Evolutionary conservation across 164 flowering plant species (phyloP), one percentile per base, ranked within the genome.

Genomic region (Magnolia sinica): DNA sequence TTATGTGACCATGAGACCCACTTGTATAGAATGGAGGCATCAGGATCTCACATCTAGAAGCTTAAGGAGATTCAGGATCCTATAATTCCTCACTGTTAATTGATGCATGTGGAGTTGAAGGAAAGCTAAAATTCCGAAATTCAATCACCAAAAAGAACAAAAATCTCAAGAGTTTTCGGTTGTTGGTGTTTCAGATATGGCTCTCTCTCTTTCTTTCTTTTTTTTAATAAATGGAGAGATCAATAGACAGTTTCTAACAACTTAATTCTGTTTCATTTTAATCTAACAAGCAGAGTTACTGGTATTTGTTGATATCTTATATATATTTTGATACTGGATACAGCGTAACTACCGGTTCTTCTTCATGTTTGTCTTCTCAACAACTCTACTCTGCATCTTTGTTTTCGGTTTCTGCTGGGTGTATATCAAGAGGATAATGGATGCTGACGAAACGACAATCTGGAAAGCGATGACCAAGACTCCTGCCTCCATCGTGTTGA

Each of bases 331-430:
- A 22, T 80, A 76, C 64, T 76, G 51, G 7, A 24, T 91, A 94
- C 98, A 95, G 98, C 79, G 98, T 64, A 95, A 95, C 79, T 95
- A 95, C 75, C 86, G 96, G 22, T 95, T 93, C 86, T 95, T 95
- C 90, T 93, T 92, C 90, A 87, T 91, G 97, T 95, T 95, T 77
- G 98, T 95, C 74, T 93, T 89, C 91, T 92, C 98, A 9, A 91
- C 98, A 19, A 93, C 97, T 73, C 88, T 95, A 27, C 91, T 95
- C 13, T 95, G 98, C 84, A 79, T 91, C 78, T 95, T 90, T 79
- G 97, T 93, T 55, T 92, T 92, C 73, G 89, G 85, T 14, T 90
- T 95, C 86, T 93, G 98, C 91, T 93, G 98, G 92, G 87, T 95
- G 78, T 93, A 91, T 82, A 88, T 95, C 45, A 87, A 74, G 81